Base-by-base conservation (phyloP, 2,329 filamentous ascomycete genomes). In the Colletotrichum caudatum region DNA sequence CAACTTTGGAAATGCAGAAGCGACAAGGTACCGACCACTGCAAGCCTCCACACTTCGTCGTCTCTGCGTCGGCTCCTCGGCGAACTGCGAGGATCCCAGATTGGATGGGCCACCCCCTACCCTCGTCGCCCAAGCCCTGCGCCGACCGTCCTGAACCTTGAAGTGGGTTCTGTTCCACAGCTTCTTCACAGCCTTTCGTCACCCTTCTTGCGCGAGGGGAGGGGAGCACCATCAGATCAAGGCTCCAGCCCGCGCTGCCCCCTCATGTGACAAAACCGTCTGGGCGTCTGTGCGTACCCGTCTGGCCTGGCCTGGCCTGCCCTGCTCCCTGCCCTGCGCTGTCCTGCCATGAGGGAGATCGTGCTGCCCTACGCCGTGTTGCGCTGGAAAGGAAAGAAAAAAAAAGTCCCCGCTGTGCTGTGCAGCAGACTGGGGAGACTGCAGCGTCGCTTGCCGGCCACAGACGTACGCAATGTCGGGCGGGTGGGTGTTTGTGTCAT, bases 71-170 rank as follows among this genome's bases (percentile, higher is more conserved):
- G 69, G 58, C 69, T 68, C 65, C 29, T 71, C 69, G 69, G 65
- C 69, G 59, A 71, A 71, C 69, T 71, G 65, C 69, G 65, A 69
- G 69, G 69, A 18, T 26, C 65, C 59, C 48, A 64, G 64, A 69
- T 64, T 46, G 53, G 69, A 71, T 59, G 69, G 69, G 53, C 59
- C 35, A 7, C 1, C 39, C 35, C n/a, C n/a, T n/a, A n/a, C n/a
- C n/a, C 37, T 44, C 46, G n/a, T 50, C 39, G 54, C 26, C 53
- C 57, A 57, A 29, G 46, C 54, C 44, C 23, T 57, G 3, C 48
- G 12, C 9, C 39, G 23, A 33, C 23, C 35, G 37, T n/a, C 11
- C 26, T 44, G 23, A 44, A 59, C 41, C 58, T 48, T 60, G n/a
- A n/a, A 14, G 39, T 61, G 35, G 39, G 16, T 33, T 26, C 33